These are phyloP conservation scores for Fomitopsis pinicola DNA, from an alignment of 1,284 basidiomycete genomes.

Conservation along the genomic window DNA sequence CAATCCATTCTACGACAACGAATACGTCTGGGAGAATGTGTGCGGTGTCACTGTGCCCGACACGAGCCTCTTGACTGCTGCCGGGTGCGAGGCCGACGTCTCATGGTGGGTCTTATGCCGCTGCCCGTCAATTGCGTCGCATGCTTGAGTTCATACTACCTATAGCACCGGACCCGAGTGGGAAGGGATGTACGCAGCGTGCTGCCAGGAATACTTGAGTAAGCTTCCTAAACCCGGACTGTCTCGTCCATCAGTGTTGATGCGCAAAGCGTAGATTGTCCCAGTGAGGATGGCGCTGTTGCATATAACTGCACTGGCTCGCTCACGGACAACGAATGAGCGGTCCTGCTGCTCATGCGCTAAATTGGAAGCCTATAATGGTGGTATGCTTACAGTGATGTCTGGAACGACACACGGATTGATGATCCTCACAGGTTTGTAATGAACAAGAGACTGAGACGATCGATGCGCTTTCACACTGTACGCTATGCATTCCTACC, in stretches of 20 bases:
- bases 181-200: neutral
- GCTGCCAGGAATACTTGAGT: neutral
- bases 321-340: neutral
- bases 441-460: too few relatives aligned
- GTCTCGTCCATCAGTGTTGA: neutral
- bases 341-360: neutral
- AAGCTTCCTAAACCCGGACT: neutral
- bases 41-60: conserved; percentile 3
- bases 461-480: too few relatives aligned
- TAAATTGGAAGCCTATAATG: too few relatives aligned
- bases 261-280: neutral
- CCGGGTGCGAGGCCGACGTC: neutral
- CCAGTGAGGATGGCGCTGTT: neutral
- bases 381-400: too few relatives aligned
- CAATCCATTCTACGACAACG: neutral
- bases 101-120: neutral
- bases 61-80: neutral
- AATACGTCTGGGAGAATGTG: neutral
- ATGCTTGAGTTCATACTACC: neutral
- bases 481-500: too few relatives aligned
- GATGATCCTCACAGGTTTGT: too few relatives aligned
- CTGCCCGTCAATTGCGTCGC: neutral
- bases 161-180: neutral
- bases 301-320: neutral
- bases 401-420: too few relatives aligned